phyloP scores from a whole-genome alignment of 2,329 filamentous ascomycete species.

The Penicillium sp. region DNA sequence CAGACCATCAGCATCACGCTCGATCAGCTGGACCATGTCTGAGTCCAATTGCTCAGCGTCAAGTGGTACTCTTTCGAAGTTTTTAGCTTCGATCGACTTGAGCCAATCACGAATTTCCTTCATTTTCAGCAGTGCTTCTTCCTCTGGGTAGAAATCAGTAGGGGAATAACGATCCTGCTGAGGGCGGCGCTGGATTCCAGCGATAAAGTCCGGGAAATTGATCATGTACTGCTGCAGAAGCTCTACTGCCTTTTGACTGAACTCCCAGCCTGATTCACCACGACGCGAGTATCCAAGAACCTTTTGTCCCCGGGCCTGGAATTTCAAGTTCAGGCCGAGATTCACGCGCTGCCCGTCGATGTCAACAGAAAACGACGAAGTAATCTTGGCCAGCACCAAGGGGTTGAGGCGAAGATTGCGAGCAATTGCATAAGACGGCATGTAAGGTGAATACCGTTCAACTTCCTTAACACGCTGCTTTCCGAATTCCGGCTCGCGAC shows the following conservation, averaged over 20 bases:
- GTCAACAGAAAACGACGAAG: conserved; percentile 86
- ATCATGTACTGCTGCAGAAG: conserved; percentile 89
- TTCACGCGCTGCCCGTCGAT: conserved; percentile 85
- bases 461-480: conserved; percentile 72
- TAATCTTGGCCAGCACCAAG: conserved; percentile 91
- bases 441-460: conserved; percentile 74
- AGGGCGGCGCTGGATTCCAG: conserved; percentile 81
- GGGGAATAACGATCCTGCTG: conserved; percentile 83
- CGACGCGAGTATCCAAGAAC: conserved; percentile 94
- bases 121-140: conserved; percentile 75
- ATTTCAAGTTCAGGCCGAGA: conserved; percentile 93
- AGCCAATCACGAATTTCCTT: conserved; percentile 95
- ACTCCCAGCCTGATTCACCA: conserved; percentile 88
- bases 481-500: conserved; percentile 80
- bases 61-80: conserved; percentile 91
- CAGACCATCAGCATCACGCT: conserved; percentile 71
- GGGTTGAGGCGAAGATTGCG: conserved; percentile 80
- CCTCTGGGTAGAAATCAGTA: conserved; percentile 80
- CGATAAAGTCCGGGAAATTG: conserved; percentile 93
- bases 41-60: conserved; percentile 97
- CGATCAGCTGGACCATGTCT: conserved; percentile 79
- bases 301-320: conserved; percentile 93
- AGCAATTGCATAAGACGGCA: conserved; percentile 86
- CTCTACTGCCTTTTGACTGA: conserved; percentile 80
- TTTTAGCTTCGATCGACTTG: conserved; percentile 87